Percentiles rank a stretch among this genome's conserved stretches.
These are phyloP conservation scores for Metrosideros polymorpha DNA, from an alignment of 441 rosid species.

Conservation along the genomic window DNA sequence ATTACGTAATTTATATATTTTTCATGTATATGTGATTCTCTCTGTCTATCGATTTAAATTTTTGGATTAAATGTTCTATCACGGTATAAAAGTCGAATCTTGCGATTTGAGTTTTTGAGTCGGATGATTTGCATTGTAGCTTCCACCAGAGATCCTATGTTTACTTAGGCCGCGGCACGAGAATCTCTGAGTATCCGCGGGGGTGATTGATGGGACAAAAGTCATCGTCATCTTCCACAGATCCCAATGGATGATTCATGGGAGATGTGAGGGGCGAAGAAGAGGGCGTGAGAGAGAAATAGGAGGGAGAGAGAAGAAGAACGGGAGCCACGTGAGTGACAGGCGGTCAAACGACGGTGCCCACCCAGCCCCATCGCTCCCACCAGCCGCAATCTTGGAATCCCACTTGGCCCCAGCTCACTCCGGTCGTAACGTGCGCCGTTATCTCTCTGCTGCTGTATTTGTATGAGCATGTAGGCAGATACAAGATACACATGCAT, in stretches of 20 bases:
- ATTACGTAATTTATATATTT: fast-evolving
- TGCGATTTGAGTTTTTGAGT: no score
- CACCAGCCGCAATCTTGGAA: background rate
- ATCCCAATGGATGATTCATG: background rate
- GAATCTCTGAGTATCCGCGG: background rate
- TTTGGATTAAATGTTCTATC: background rate
- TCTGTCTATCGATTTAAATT: fast-evolving
- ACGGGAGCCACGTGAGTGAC: background rate
- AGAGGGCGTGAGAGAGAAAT: background rate
- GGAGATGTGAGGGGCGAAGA: background rate
- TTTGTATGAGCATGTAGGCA: background rate
- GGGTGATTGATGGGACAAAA: background rate
- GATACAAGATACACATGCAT: background rate
- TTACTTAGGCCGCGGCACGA: background rate
- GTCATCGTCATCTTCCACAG: background rate
- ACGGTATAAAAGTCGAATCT: no score
- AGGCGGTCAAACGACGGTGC: background rate
- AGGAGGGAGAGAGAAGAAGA: background rate
- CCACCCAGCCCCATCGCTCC: background rate
- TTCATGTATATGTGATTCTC: background rate
- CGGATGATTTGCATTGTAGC: background rate
- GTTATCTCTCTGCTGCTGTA: background rate
- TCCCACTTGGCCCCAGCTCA: background rate
- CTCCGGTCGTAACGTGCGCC: background rate
- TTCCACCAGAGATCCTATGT: background rate